Evolutionary conservation across 2,329 filamentous ascomycete genomes (phyloP).

Genomic region (Aspergillus awamori): DNA sequence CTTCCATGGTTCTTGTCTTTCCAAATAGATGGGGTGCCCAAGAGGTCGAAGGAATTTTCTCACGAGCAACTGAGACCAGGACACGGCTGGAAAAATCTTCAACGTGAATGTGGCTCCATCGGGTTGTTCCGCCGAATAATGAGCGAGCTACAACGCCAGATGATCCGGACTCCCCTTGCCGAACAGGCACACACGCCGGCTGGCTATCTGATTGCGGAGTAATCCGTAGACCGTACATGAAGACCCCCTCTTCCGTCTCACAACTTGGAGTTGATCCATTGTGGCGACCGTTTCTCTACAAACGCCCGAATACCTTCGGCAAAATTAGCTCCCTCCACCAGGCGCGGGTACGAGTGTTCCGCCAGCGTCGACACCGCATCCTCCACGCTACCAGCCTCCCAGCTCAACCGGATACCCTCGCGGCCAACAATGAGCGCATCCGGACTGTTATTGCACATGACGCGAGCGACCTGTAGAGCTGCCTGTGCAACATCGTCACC

Average conservation of each 20-base stretch:
- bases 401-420: conserved; percentile 69
- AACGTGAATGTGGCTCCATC: not conserved
- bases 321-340: conserved; percentile 70
- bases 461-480: conserved; percentile 58
- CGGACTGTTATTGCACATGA: conserved; percentile 67
- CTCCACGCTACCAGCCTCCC: conserved; percentile 69
- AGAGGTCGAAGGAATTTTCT: not conserved
- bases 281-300: conserved; percentile 70
- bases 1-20: not conserved
- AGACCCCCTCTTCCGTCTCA: conserved; percentile 14
- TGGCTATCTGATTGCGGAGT: not conserved
- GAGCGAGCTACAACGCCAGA: not conserved
- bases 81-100: not conserved
- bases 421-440: conserved; percentile 72
- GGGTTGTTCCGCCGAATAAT: not conserved
- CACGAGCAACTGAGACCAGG: not conserved
- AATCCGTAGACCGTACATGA: not conserved
- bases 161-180: not conserved
- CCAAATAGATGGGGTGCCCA: not conserved
- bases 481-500: conserved; percentile 44
- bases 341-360: conserved; percentile 59
- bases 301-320: conserved; percentile 73
- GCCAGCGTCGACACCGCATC: conserved; percentile 61
- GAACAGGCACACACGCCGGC: not conserved
- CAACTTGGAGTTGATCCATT: conserved; percentile 54